Evolutionary conservation across 164 flowering plant species (phyloP).

Genomic region (Umbilicus rupestris): DNA sequence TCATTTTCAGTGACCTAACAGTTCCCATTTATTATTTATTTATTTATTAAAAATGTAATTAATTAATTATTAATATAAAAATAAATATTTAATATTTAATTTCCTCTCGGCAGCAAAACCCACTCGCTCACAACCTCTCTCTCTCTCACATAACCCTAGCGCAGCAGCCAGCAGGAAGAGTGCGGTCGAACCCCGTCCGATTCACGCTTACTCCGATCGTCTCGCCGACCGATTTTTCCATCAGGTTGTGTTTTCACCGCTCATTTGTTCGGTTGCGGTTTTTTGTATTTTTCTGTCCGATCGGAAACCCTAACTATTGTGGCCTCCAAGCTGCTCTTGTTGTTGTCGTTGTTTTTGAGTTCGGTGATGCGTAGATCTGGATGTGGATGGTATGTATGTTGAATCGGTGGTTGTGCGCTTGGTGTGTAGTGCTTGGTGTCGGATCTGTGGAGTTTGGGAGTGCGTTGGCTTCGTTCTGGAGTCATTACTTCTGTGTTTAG

Average conservation of each 20-base stretch:
- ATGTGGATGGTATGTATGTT: background rate
- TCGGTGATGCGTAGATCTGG: background rate
- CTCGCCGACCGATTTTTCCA: background rate
- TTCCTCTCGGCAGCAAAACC: no score
- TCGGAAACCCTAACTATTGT: background rate
- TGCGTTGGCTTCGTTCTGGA: background rate
- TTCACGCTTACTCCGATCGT: background rate
- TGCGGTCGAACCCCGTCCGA: background rate
- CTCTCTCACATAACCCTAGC: background rate
- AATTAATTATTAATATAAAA: no score
- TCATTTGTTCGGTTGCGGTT: background rate
- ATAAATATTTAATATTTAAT: no score
- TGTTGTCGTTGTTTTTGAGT: background rate
- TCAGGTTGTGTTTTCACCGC: background rate
- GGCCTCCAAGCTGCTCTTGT: background rate
- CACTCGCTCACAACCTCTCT: no score
- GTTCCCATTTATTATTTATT: background rate
- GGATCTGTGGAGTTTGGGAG: background rate
- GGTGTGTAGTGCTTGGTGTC: background rate
- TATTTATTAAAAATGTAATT: background rate
- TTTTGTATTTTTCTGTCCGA: background rate
- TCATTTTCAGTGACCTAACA: slow-evolving; percentile 5
- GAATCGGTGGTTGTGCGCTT: background rate
- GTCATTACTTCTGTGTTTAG: background rate
- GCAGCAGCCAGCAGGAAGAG: background rate